Evolutionary conservation across 108 stramenopile genomes (phyloP).

Genomic region (Cyclotella choctawhatcheeana): DNA sequence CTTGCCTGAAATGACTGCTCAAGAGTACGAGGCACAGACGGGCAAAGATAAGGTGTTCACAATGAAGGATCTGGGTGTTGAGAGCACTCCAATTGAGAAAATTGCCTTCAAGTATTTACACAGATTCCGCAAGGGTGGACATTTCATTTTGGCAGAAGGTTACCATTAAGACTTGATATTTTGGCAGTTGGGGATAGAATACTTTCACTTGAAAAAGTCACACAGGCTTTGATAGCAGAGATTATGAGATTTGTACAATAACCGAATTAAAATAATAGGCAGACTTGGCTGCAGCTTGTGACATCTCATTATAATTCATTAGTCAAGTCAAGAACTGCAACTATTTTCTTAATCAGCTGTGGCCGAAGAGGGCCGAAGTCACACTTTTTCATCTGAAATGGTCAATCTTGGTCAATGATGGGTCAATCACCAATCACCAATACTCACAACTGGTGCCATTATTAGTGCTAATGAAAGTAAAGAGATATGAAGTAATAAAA

Average conservation of each 20-base stretch:
- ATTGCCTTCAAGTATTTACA: constrained; percentile 91
- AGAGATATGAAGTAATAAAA: too few species aligned
- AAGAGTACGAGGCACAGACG: constrained; percentile 63
- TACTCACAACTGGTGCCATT: too few species aligned
- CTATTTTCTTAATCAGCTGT: too few species aligned
- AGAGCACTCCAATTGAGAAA: constrained; percentile 84
- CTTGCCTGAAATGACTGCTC: constrained; percentile 68
- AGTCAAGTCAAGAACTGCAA: too few species aligned
- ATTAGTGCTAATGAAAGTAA: too few species aligned
- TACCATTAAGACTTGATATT: constrained; percentile 62
- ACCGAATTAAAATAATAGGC: neutral
- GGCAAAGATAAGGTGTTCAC: constrained; percentile 67
- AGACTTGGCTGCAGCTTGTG: too few species aligned
- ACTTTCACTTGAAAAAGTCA: neutral
- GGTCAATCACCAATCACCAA: too few species aligned
- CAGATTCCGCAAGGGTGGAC: constrained; percentile 86
- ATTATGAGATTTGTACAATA: neutral
- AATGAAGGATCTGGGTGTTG: constrained; percentile 87
- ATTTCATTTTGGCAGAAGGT: constrained; percentile 87
- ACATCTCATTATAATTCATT: too few species aligned
- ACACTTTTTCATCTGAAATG: too few species aligned
- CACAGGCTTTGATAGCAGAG: neutral
- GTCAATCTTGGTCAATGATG: too few species aligned
- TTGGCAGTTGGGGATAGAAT: too few species aligned
- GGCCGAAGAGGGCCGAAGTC: too few species aligned